A percentile compares a stretch with the other conserved stretches of the same genome.
Evolutionary conservation across 805 yeast genomes (phyloP).

Genomic region (Starmerella etchellsii): DNA sequence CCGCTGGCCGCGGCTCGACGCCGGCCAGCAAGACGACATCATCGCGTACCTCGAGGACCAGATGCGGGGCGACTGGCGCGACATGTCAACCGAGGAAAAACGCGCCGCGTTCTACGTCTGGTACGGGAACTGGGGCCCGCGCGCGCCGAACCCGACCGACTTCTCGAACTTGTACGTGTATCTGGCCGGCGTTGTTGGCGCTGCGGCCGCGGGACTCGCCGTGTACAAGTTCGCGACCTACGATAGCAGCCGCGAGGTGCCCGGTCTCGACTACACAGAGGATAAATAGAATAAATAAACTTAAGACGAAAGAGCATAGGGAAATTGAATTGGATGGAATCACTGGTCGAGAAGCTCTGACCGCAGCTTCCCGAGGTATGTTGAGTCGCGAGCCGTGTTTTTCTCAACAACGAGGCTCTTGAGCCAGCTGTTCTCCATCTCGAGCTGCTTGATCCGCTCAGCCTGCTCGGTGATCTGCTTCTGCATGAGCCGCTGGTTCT

Average conservation of each 20-base stretch:
- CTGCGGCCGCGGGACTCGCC: conserved; percentile 17
- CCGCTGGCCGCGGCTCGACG: conserved; percentile 28
- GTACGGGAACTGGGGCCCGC: conserved; percentile 30
- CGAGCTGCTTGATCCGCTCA: conserved; percentile 64
- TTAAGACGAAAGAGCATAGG: neutral
- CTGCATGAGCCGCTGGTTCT: conserved; percentile 55
- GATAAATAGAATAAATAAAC: neutral
- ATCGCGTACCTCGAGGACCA: conserved; percentile 27
- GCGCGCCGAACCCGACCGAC: conserved; percentile 22
- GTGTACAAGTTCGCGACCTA: conserved; percentile 19
- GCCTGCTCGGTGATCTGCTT: conserved; percentile 56
- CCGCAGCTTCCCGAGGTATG: conserved; percentile 21
- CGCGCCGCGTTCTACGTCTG: conserved; percentile 26
- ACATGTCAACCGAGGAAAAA: conserved; percentile 24
- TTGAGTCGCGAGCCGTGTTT: conserved; percentile 29
- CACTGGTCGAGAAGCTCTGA: conserved; percentile 5
- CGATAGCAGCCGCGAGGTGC: conserved; percentile 4
- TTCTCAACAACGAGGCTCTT: conserved; percentile 75
- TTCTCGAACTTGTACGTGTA: conserved; percentile 12
- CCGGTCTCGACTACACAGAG: conserved; percentile 8
- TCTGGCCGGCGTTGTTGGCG: conserved; percentile 19
- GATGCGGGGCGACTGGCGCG: conserved; percentile 28
- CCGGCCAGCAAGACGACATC: conserved; percentile 29
- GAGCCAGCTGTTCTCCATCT: conserved; percentile 83
- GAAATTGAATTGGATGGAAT: neutral